A percentile compares a stretch with the other conserved stretches of the same genome.
phyloP scores from a whole-genome alignment of 2,329 filamentous ascomycete species.

The Microcera coccophila region DNA sequence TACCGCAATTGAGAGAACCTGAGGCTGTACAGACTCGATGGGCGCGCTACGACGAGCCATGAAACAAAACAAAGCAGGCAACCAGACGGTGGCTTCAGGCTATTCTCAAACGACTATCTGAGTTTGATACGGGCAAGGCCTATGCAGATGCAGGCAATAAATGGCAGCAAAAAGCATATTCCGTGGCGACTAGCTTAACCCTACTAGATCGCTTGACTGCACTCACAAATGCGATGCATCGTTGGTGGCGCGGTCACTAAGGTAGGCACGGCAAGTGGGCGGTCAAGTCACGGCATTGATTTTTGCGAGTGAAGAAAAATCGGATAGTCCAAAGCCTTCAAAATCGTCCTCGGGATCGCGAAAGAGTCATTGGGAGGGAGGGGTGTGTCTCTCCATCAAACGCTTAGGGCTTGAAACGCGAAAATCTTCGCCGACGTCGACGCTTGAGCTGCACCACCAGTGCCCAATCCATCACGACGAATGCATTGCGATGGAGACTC shows the following conservation, averaged over 20 bases:
- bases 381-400: background rate
- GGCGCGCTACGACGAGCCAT: background rate
- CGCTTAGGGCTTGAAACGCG: background rate
- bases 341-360: background rate
- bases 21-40: background rate
- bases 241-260: background rate
- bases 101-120: background rate
- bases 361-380: background rate
- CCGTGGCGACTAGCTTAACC: background rate
- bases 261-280: background rate
- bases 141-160: background rate
- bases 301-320: background rate
- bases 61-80: background rate
- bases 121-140: background rate
- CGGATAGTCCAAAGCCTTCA: background rate
- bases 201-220: background rate
- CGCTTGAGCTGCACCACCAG: conserved; percentile 16
- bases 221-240: background rate
- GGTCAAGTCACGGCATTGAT: background rate
- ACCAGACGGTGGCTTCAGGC: background rate
- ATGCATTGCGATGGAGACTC: conserved; percentile 23
- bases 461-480: conserved; percentile 12
- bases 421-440: background rate
- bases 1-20: too few species aligned
- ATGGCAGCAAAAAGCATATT: background rate